Base-by-base conservation (phyloP, 2,329 filamentous ascomycete species). In the Aspergillus bombycis region DNA sequence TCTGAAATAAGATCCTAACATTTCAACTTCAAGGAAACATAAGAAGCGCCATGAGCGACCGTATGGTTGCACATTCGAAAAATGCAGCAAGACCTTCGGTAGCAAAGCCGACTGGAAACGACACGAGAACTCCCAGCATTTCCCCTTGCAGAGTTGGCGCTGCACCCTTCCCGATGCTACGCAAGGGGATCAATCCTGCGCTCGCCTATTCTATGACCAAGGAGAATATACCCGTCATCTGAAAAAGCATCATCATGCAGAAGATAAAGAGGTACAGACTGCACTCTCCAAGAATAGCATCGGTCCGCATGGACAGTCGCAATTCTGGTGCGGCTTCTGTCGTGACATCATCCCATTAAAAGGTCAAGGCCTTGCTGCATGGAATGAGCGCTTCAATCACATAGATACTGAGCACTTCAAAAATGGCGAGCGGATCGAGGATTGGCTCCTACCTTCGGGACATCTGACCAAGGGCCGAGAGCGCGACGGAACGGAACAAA, bases 71-170 rank as follows among this genome's bases (percentile, higher is more conserved):
- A 96, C 93, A 0, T 91, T 89, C 67, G 77, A 82, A 10, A 78
- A 80, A 34, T 97, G 94, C 72, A 76, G 79, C 56, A 93, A 92
- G 72, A 82, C 75, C 0, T 97, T 97, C 69, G 94, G 94, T n/a
- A 94, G 91, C 76, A 96, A 97, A 74, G 94, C 93, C 63, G 94
- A 97, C 77, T 97, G 88, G 94, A 96, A 96, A 74, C 88, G 94
- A 1, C 94, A 97, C 72, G 94, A 97, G 72, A 90, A 88, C 67
- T 88, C 86, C 19, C 91, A 94, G 71, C 93, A 97, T 74, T 88
- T 86, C 65, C 86, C 90, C 63, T 76, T 86, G 7, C 89, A 93
- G 71, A 84, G 84, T 55, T 97, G 91, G 88, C 86, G 86, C 34
- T 97, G 93, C 73, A 81, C 85, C 34, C 76, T 84, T 34, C 73